phyloP scores from a whole-genome alignment of 768 basidiomycete species.

The Termitomyces sp. region DNA sequence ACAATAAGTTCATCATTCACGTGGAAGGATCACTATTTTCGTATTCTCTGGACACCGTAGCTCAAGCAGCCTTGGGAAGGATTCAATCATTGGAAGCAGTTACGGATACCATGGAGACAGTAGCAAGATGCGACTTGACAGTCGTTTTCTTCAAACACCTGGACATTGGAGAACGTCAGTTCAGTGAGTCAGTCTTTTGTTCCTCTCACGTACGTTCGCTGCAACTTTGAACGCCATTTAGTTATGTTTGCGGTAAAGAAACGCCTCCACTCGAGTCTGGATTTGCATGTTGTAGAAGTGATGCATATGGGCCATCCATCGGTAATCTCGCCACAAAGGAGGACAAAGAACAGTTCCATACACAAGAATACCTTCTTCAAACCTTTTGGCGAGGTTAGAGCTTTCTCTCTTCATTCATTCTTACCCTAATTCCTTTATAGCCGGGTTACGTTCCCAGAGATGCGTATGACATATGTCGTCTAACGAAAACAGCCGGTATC shows the following conservation, averaged over 20 bases:
- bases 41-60: slow-evolving; percentile 73
- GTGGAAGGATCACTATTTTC: slow-evolving; percentile 55
- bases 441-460: slow-evolving; percentile 72
- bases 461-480: slow-evolving; percentile 54
- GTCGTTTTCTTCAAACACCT: slow-evolving; percentile 66
- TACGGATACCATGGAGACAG: slow-evolving; percentile 58
- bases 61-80: slow-evolving; percentile 53
- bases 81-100: slow-evolving; percentile 41
- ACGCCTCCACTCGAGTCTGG: slow-evolving; percentile 52
- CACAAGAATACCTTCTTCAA: slow-evolving; percentile 47
- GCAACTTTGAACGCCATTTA: slow-evolving; percentile 23
- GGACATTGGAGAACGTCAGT: slow-evolving; percentile 46
- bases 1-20: slow-evolving; percentile 70
- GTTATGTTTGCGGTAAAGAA: slow-evolving; percentile 71
- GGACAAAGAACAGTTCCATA: slow-evolving; percentile 16
- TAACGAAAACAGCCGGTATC: slow-evolving; percentile 65
- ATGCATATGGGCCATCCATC: slow-evolving; percentile 30
- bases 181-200: slow-evolving; percentile 43
- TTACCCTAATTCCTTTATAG: slow-evolving; percentile 33
- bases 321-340: slow-evolving; percentile 35
- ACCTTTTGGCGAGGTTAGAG: slow-evolving; percentile 63
- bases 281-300: slow-evolving; percentile 61
- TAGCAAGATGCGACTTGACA: slow-evolving; percentile 51
- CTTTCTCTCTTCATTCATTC: neutral
- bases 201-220: neutral